Evolutionary conservation across 371 early-diverging fungal genomes (phyloP).

Genomic region (Phascolomyces articulosus): DNA sequence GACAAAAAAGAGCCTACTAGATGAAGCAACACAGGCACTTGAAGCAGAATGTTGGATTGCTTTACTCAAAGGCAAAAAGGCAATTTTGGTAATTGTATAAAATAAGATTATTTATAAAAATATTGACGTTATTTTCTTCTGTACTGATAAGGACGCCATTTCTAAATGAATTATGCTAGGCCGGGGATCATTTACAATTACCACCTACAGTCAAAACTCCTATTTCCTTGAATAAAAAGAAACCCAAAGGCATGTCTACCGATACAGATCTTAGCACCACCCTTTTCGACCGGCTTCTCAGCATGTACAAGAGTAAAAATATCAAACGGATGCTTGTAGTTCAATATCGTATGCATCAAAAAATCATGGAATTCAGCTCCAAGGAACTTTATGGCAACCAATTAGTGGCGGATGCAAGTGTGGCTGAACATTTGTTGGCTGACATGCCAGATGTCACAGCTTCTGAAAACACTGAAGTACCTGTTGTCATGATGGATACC

Average conservation of each 20-base stretch:
- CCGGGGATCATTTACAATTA: slow-evolving; percentile 95
- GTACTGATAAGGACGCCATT: too few relatives aligned
- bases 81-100: slow-evolving; percentile 67
- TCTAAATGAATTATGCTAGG: too few relatives aligned
- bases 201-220: slow-evolving; percentile 80
- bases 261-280: slow-evolving; percentile 42
- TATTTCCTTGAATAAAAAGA: slow-evolving; percentile 3
- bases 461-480: slow-evolving; percentile 61
- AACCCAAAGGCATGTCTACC: slow-evolving; percentile 26
- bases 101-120: not conserved
- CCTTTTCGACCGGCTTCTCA: slow-evolving; percentile 76
- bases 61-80: slow-evolving; percentile 71
- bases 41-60: slow-evolving; percentile 95
- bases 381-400: slow-evolving; percentile 62
- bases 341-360: slow-evolving; percentile 91
- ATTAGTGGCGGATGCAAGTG: slow-evolving; percentile 70
- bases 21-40: slow-evolving; percentile 92
- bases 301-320: slow-evolving; percentile 50
- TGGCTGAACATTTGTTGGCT: slow-evolving; percentile 63
- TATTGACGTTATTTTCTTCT: too few relatives aligned
- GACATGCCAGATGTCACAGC: slow-evolving; percentile 63
- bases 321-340: slow-evolving; percentile 74
- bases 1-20: too few relatives aligned
- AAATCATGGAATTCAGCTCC: slow-evolving; percentile 83
- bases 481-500: slow-evolving; percentile 80